Percentiles rank a stretch among this genome's conserved stretches.
These are phyloP conservation scores for Alternaria sp. DNA, from an alignment of 2,329 filamentous ascomycete genomes.

Conservation along the genomic window DNA sequence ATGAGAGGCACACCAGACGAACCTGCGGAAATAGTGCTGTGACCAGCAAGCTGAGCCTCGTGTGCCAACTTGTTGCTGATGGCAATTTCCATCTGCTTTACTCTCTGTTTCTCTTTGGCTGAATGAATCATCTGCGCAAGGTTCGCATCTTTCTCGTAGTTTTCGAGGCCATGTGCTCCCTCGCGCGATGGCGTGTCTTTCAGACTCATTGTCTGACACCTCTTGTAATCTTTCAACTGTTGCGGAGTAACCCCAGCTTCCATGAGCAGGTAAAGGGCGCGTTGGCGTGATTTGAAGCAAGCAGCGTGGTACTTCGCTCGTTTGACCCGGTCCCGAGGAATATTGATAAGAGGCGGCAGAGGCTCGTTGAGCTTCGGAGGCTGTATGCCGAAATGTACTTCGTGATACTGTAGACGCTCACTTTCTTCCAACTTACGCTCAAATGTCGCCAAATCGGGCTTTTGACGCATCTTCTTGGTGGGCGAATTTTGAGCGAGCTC, in stretches of 20 bases:
- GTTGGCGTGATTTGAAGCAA: slow-evolving; percentile 45
- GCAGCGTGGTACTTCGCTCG: slow-evolving; percentile 40
- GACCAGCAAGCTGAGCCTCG: slow-evolving; percentile 35
- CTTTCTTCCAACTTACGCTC: slow-evolving; percentile 37
- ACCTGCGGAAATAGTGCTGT: slow-evolving; percentile 13
- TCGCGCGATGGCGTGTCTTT: slow-evolving; percentile 32
- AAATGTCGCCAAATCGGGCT: slow-evolving; percentile 35
- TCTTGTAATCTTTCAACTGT: slow-evolving; percentile 42
- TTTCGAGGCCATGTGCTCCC: slow-evolving; percentile 29
- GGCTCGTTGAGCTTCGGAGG: slow-evolving; percentile 34
- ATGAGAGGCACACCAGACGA: slow-evolving; percentile 36
- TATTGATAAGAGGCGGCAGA: slow-evolving; percentile 43
- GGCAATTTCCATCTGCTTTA: slow-evolving; percentile 39
- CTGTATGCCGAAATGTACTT: slow-evolving; percentile 44
- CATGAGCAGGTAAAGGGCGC: slow-evolving; percentile 40
- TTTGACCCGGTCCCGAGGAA: slow-evolving; percentile 34
- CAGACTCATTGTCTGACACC: slow-evolving; percentile 30
- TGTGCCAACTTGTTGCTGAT: slow-evolving; percentile 37
- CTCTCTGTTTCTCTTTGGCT: slow-evolving; percentile 24
- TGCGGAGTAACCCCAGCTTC: slow-evolving; percentile 40
- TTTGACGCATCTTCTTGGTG: slow-evolving; percentile 32
- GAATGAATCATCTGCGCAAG: slow-evolving; percentile 27
- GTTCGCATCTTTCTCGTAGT: slow-evolving; percentile 39
- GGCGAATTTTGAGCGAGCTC: slow-evolving; percentile 27
- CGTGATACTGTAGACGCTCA: slow-evolving; percentile 44